phyloP scores from a whole-genome alignment of 345 rosid species.

The Streptanthus diversifolius region DNA sequence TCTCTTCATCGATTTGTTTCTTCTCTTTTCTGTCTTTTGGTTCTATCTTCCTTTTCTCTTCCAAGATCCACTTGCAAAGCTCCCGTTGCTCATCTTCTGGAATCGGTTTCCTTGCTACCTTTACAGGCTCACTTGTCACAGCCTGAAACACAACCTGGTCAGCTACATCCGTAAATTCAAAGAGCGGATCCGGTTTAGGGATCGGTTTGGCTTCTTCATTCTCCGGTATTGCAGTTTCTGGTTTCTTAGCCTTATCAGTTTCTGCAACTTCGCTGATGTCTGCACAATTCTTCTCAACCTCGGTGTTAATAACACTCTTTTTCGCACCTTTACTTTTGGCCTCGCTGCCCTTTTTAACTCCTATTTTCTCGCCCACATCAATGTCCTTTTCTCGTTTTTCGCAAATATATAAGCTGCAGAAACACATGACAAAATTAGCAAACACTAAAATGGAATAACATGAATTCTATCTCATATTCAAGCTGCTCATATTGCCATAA shows the following conservation, averaged over 20 bases:
- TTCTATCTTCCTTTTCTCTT: slow-evolving; percentile 63
- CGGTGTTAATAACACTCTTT: slow-evolving; percentile 22
- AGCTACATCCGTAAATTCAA: slow-evolving; percentile 20
- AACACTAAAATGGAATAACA: neutral
- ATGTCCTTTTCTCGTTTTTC: slow-evolving; percentile 43
- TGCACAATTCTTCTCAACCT: slow-evolving; percentile 30
- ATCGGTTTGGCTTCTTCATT: slow-evolving; percentile 27
- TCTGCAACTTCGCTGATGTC: slow-evolving; percentile 24
- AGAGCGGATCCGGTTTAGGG: slow-evolving; percentile 23
- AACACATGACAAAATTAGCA: slow-evolving; percentile 5
- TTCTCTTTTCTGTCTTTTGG: slow-evolving; percentile 49
- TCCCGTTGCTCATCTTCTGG: slow-evolving; percentile 69
- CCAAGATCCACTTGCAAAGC: slow-evolving; percentile 71
- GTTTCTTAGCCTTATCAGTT: slow-evolving; percentile 21
- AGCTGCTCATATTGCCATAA: slow-evolving; percentile 2
- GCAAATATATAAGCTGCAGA: slow-evolving; percentile 68
- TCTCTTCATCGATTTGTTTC: slow-evolving; percentile 58
- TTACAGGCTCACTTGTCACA: slow-evolving; percentile 30
- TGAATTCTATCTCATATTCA: neutral
- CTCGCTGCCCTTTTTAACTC: slow-evolving; percentile 19
- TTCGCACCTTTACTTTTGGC: slow-evolving; percentile 25
- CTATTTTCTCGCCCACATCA: slow-evolving; percentile 12
- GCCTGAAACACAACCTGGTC: slow-evolving; percentile 20
- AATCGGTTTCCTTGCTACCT: slow-evolving; percentile 44
- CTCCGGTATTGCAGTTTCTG: slow-evolving; percentile 5